These are phyloP conservation scores for Metrosideros polymorpha DNA, from an alignment of 441 rosid species.

Conservation along the genomic window DNA sequence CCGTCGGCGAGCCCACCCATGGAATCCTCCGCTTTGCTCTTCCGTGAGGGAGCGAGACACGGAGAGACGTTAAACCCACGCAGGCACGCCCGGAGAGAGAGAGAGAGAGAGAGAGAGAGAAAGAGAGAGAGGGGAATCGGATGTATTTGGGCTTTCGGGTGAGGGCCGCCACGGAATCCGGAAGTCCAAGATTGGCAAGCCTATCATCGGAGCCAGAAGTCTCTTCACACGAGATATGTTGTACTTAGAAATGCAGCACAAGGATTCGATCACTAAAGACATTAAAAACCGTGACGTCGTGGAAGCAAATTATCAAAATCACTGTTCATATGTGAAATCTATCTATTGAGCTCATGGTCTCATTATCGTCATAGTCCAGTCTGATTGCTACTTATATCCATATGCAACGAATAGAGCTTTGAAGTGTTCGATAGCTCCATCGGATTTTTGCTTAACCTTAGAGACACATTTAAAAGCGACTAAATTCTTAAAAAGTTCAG, in stretches of 20 bases:
- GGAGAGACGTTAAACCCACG: background rate
- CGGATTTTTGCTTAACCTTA: background rate
- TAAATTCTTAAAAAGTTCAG: fast-evolving
- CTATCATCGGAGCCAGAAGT: fast-evolving
- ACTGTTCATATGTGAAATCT: background rate
- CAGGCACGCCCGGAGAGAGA: background rate
- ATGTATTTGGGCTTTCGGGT: background rate
- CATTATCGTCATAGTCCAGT: background rate
- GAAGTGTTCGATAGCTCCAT: background rate
- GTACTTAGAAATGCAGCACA: fast-evolving
- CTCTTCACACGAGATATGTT: background rate
- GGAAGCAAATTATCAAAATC: background rate
- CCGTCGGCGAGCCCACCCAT: background rate
- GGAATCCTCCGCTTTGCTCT: background rate
- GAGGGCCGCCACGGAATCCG: background rate
- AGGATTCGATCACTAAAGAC: background rate
- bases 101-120: background rate
- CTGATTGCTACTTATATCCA: fast-evolving
- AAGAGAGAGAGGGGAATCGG: background rate
- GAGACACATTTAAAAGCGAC: background rate
- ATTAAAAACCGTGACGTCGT: background rate
- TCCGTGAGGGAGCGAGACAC: background rate
- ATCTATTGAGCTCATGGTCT: background rate
- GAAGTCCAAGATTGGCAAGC: background rate
- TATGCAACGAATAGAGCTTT: fast-evolving